Conservation (phyloP, 352 stramenopile genomes). For the Globisporangium parvum region DNA sequence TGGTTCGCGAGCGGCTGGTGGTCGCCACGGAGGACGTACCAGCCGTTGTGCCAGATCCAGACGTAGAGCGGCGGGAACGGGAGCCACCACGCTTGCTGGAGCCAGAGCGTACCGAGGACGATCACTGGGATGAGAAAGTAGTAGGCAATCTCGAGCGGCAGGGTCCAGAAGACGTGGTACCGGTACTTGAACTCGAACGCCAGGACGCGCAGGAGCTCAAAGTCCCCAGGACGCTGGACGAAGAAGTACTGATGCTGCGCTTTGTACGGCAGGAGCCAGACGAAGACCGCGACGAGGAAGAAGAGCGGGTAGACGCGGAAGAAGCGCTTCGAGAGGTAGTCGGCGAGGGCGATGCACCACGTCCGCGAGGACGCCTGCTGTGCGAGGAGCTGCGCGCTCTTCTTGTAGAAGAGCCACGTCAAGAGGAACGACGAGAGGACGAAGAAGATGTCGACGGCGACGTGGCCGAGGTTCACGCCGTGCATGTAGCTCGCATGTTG, state of each 20-base stretch:
- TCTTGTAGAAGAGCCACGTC: conserved; percentile 17
- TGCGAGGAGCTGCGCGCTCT: conserved; percentile 12
- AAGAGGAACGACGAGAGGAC: conserved; percentile 20
- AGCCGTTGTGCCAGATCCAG: conserved; percentile 17
- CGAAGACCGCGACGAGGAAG: conserved; percentile 18
- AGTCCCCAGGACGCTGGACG: conserved; percentile 14
- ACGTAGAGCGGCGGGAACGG: conserved; percentile 12
- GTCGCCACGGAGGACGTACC: conserved; percentile 13
- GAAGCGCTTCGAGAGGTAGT: conserved; percentile 49
- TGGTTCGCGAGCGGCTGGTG: conserved; percentile 22
- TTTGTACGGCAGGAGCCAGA: conserved; percentile 26
- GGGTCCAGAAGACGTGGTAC: conserved; percentile 45
- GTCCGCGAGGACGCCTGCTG: conserved; percentile 9
- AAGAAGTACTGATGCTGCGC: conserved; percentile 23
- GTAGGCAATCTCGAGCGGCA: conserved; percentile 40
- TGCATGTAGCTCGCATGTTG: conserved; percentile 14
- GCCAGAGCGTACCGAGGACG: conserved; percentile 7
- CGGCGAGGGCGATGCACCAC: conserved; percentile 12
- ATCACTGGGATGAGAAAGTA: conserved; percentile 33
- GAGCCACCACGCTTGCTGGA: conserved; percentile 15
- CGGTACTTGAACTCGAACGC: conserved; percentile 17
- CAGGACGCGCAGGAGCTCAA: conserved; percentile 28
- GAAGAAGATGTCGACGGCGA: conserved; percentile 19
- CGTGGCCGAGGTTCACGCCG: conserved; percentile 10
- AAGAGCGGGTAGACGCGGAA: conserved; percentile 57